Percentiles rank a stretch among this genome's conserved stretches.
These are phyloP conservation scores for Euphrasia arctica DNA, from an alignment of 305 asterid genomes.

Conservation along the genomic window DNA sequence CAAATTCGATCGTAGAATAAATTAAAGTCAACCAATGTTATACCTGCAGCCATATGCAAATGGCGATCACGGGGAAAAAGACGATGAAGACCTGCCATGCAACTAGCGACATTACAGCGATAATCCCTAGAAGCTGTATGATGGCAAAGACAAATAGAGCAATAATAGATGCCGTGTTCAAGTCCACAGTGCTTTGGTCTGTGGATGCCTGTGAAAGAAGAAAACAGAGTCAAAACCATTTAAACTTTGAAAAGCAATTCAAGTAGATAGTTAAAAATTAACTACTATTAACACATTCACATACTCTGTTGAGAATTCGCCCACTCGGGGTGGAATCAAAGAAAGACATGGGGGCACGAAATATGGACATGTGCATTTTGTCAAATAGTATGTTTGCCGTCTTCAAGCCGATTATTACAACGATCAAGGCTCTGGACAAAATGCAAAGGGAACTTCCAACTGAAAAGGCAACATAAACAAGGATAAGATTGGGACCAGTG, in stretches of 20 bases:
- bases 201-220: slow-evolving; percentile 66
- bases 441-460: slow-evolving; percentile 59
- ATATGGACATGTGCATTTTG: slow-evolving; percentile 62
- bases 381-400: slow-evolving; percentile 63
- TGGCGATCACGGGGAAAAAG: slow-evolving; percentile 44
- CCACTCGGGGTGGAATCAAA: slow-evolving; percentile 95
- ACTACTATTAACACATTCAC: slow-evolving; percentile 22
- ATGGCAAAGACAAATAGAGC: slow-evolving; percentile 50
- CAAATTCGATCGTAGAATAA: not conserved
- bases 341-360: slow-evolving; percentile 95
- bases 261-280: not conserved
- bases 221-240: slow-evolving; percentile 7
- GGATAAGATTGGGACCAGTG: slow-evolving; percentile 48
- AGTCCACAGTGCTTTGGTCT: slow-evolving; percentile 73
- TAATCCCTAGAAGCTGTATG: slow-evolving; percentile 64
- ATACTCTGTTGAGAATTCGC: slow-evolving; percentile 75
- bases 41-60: slow-evolving; percentile 80
- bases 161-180: slow-evolving; percentile 42
- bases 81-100: slow-evolving; percentile 73
- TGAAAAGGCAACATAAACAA: slow-evolving; percentile 59
- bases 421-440: slow-evolving; percentile 47
- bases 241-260: too few relatives aligned
- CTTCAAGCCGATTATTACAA: slow-evolving; percentile 52
- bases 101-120: slow-evolving; percentile 78
- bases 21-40: not conserved